A percentile compares a stretch with the other conserved stretches of the same genome.
These are phyloP conservation scores for Beauveria rudraprayagi DNA, from an alignment of 2,329 filamentous ascomycete genomes.

Conservation along the genomic window DNA sequence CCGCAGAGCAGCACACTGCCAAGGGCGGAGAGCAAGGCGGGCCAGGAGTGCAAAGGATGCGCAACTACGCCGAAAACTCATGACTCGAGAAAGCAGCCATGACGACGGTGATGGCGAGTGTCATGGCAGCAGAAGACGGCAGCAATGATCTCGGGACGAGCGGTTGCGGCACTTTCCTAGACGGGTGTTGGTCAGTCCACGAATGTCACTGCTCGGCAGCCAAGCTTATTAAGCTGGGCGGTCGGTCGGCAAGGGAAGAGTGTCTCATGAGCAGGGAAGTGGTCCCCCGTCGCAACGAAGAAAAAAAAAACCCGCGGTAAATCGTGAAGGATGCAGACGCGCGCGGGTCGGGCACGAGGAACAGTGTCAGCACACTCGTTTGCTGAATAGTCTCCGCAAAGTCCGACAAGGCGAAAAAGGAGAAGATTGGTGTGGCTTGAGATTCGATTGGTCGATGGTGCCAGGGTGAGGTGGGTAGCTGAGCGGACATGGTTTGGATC, in stretches of 20 bases:
- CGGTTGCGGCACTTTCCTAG: not conserved
- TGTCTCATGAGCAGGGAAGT: not conserved
- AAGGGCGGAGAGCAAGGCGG: not conserved
- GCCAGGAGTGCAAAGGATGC: not conserved
- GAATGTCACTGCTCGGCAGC: not conserved
- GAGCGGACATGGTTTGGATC: not conserved
- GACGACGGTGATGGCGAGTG: not conserved
- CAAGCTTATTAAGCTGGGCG: conserved; percentile 3
- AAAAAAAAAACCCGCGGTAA: conserved; percentile 3
- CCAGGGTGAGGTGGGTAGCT: not conserved
- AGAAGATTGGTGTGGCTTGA: not conserved
- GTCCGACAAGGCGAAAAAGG: not conserved
- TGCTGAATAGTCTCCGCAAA: conserved; percentile 1
- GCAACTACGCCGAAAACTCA: not conserved
- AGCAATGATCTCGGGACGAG: not conserved
- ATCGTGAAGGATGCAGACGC: conserved; percentile 2
- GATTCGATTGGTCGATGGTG: not conserved
- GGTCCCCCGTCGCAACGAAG: conserved; percentile 5
- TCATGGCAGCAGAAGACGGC: not conserved
- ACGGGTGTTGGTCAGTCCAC: not conserved
- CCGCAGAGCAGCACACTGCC: not conserved
- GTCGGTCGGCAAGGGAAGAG: not conserved
- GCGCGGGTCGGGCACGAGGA: conserved; percentile 1
- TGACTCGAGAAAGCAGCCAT: not conserved
- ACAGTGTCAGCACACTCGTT: conserved; percentile 2